Evolutionary conservation across 2,329 filamentous ascomycete genomes (phyloP), one percentile per base, ranked within the genome.

Genomic region (Fusarium drepaniforme): DNA sequence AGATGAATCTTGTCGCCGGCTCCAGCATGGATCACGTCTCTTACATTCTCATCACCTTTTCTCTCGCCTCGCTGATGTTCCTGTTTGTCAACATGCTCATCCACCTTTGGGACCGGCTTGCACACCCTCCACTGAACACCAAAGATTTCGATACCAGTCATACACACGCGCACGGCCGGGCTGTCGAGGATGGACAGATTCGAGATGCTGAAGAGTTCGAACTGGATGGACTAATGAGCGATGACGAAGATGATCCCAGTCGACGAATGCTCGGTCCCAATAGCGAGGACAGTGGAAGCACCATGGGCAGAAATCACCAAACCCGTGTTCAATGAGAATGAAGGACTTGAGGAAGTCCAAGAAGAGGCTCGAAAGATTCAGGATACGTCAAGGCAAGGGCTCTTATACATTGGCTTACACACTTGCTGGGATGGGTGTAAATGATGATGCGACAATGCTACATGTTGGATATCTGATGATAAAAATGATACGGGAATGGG

Each of bases 201-300:
- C 88, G 90, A 35, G 96, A 97, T 80, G 96, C 94, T 0, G 93
- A 98, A 81, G 95, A 98, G 77, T 99, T 98, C 81, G 97, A 98
- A 84, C 88, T 99, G 1, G 95, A 97, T 70, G 96, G 94, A 0
- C 85, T 99, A 44, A 96, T 96, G 82, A 97, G 93, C 68, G 96
- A 97, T 53, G 95, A 97, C 21, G 95, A 98, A 85, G 93, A 93
- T 6, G 91, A 90, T 15, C 86, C 86, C 49, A 79, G 81, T 23
- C 82, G 81, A 5, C 76, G 81, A 21, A 85, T 85, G 77, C 81
- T 84, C 12, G 63, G 57, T 0, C 42, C 70, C 1, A 63, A 66
- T 23, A 72, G 44, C 18, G 69, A 73, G 15, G 68, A 75, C 8
- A 74, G 67, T 21, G 33, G 88, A 1, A 80, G 78, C 65, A 81